Conservation (phyloP, 495 filamentous ascomycete species). For the Aspergillus hancockii region DNA sequence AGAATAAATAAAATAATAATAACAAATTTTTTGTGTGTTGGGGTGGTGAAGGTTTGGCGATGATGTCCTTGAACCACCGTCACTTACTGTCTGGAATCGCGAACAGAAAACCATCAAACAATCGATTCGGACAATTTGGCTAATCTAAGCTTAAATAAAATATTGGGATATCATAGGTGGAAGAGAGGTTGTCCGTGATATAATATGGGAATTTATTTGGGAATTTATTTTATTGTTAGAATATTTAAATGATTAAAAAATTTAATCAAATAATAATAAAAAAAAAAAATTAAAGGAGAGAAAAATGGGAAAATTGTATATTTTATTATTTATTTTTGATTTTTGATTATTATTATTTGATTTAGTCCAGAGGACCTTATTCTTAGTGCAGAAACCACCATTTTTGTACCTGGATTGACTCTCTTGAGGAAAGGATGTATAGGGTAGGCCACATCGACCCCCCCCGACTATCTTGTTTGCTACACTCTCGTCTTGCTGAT, state of each 20-base stretch:
- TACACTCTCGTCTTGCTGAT: too few species aligned
- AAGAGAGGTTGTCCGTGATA: background rate
- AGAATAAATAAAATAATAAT: too few species aligned
- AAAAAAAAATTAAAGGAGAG: background rate
- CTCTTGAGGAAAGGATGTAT: background rate
- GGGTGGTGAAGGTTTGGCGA: background rate
- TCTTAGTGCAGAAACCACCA: slow-evolving; percentile 5
- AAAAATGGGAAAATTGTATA: background rate
- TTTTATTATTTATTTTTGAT: slow-evolving; percentile 6
- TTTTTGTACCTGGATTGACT: background rate
- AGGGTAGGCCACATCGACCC: too few species aligned
- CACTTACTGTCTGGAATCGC: too few species aligned
- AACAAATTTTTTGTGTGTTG: too few species aligned
- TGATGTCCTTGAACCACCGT: background rate
- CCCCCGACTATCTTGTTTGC: too few species aligned
- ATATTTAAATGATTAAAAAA: slow-evolving; percentile 10
- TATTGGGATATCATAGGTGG: background rate
- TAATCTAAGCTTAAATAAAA: background rate
- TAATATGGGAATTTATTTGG: slow-evolving; percentile 10
- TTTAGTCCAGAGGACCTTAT: slow-evolving; percentile 3
- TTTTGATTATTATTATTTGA: background rate
- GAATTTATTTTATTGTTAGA: background rate
- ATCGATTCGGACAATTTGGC: background rate
- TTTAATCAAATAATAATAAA: slow-evolving; percentile 4
- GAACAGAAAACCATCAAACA: background rate